Percentiles rank a stretch among this genome's conserved stretches.
These are phyloP conservation scores for Russula griseocarnosa DNA, from an alignment of 768 basidiomycete genomes.

Conservation along the genomic window DNA sequence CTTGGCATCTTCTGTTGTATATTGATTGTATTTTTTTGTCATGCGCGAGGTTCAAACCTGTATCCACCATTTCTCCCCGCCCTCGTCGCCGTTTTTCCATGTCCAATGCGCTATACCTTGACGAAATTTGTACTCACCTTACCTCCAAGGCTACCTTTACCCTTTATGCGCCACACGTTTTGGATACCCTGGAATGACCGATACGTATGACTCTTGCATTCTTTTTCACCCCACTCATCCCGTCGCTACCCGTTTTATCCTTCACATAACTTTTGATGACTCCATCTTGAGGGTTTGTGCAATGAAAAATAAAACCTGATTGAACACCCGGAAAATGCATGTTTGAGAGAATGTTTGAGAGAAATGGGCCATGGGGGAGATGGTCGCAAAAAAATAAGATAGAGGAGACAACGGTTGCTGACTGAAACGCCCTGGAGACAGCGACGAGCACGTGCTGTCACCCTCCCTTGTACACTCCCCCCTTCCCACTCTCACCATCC, in stretches of 20 bases:
- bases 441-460: background rate
- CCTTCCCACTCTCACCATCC: background rate
- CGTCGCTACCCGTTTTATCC: slow-evolving; percentile 25
- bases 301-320: slow-evolving; percentile 23
- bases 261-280: slow-evolving; percentile 11
- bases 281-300: background rate
- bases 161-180: slow-evolving; percentile 9
- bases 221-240: slow-evolving; percentile 7
- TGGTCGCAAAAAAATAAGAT: background rate
- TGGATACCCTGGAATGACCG: slow-evolving; percentile 29
- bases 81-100: slow-evolving; percentile 10
- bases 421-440: background rate
- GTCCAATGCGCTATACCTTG: slow-evolving; percentile 22
- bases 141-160: slow-evolving; percentile 12
- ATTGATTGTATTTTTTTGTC: slow-evolving; percentile 27
- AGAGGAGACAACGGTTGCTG: background rate
- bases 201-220: slow-evolving; percentile 26
- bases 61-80: slow-evolving; percentile 18
- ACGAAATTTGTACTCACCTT: slow-evolving; percentile 25
- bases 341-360: background rate
- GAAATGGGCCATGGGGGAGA: background rate
- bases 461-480: background rate
- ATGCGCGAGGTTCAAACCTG: slow-evolving; percentile 25
- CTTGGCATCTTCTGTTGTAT: slow-evolving; percentile 25
- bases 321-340: slow-evolving; percentile 11